Conservation (phyloP, 352 stramenopile genomes). For the Phytophthora foliorum region DNA sequence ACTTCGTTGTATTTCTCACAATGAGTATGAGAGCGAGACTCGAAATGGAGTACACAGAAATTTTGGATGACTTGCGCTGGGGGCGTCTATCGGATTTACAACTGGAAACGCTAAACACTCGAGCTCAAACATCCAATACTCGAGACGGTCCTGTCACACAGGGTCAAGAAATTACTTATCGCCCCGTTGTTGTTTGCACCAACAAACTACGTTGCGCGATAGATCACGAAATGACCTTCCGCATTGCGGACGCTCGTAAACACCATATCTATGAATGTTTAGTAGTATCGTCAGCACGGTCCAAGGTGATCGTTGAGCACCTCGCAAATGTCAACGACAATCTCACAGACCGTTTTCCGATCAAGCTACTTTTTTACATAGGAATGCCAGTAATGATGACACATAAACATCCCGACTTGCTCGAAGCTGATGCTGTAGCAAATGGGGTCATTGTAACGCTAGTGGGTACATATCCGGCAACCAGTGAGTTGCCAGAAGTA, state of each 20-base stretch:
- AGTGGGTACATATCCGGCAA: background rate
- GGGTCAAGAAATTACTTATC: background rate
- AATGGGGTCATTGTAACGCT: constrained; percentile 5
- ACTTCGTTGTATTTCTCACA: no score
- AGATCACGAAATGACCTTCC: background rate
- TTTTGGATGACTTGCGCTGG: constrained; percentile 26
- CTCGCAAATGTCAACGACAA: constrained; percentile 17
- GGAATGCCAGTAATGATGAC: constrained; percentile 10
- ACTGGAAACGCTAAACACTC: constrained; percentile 1
- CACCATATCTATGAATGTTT: constrained; percentile 9
- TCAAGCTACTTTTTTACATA: background rate
- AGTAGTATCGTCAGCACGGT: background rate
- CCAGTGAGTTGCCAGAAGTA: background rate
- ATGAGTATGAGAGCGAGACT: background rate
- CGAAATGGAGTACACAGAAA: constrained; percentile 17
- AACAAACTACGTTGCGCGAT: constrained; percentile 14
- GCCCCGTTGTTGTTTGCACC: constrained; percentile 15
- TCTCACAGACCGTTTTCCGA: constrained; percentile 8
- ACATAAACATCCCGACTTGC: constrained; percentile 12
- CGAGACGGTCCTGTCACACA: no score
- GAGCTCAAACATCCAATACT: background rate
- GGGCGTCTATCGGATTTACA: background rate
- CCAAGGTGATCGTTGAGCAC: background rate
- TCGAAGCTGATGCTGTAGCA: constrained; percentile 1
- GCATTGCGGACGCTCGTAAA: no score